Base-by-base conservation (phyloP, 441 rosid genomes). In the Viola pubescens region DNA sequence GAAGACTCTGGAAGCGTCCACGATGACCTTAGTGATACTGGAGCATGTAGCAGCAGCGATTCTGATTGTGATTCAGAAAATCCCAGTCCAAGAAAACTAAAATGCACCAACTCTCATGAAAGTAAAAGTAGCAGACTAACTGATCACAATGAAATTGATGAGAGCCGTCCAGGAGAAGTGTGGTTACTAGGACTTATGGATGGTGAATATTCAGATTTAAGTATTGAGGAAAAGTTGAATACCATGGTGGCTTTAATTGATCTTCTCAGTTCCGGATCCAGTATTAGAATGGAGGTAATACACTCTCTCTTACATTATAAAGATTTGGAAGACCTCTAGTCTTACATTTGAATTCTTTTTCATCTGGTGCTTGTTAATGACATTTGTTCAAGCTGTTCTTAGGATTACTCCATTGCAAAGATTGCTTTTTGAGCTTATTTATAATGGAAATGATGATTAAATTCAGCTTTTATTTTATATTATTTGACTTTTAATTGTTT, bases 181-280 rank as follows among this genome's bases (percentile, higher is more conserved):
- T 94, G 98, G 97, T 65, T 94, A 70, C 76, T 88, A 62, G 98
- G 97, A 63, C 83, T 89, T 38, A 76, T 83, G 88, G 98, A 94
- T 73, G 95, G 96, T 42, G 98, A 94, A 81, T 94, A 94, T 85
- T 82, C 94, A 51, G 87, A 81, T 76, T 70, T 89, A 73, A 83
- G 87, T 76, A 79, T 89, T 67, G 89, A 82, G 41, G 98, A 94
- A 78, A 89, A 85, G 82, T 73, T 94, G 78, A 82, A 81, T 76
- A 82, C 83, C 41, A 73, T 94, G 66, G 92, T 82, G 61, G 95
- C 95, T 54, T 69, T 94, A 75, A 81, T 86, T 59, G 96, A 89
- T 70, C 87, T 94, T 70, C 80, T 89, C 64, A 66, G 89, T 70
- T 81, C 91, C 72, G 88, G 92, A 73, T 85, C 87, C 71, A 77